A percentile compares a stretch with the other conserved stretches of the same genome.
Evolutionary conservation across 768 basidiomycete genomes (phyloP).

Genomic region (Kwoniella bestiolae): DNA sequence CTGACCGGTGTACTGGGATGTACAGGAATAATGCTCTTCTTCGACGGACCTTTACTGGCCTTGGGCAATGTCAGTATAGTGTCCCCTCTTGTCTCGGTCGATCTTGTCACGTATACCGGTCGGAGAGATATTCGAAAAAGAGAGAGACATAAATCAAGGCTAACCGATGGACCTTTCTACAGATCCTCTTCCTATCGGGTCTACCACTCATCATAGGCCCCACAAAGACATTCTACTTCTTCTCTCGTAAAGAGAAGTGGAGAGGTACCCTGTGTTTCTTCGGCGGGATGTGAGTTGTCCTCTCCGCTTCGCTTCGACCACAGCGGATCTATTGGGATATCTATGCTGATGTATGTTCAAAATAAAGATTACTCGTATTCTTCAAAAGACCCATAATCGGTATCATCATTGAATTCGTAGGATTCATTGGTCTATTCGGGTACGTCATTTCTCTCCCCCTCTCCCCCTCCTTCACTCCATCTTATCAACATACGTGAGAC

Average conservation of each 20-base stretch:
- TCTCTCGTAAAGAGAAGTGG: slow-evolving; percentile 91
- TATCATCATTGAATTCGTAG: slow-evolving; percentile 90
- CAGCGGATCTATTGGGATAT: too few species aligned
- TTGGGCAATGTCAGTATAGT: slow-evolving; percentile 91
- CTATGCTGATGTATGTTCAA: too few species aligned
- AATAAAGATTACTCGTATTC: slow-evolving; percentile 84
- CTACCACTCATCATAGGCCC: slow-evolving; percentile 94
- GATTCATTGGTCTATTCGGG: slow-evolving; percentile 98
- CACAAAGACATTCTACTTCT: slow-evolving; percentile 96
- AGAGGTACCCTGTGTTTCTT: slow-evolving; percentile 65
- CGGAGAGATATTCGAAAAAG: too few species aligned
- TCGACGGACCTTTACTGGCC: slow-evolving; percentile 91
- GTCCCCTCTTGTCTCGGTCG: too few species aligned
- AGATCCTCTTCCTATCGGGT: slow-evolving; percentile 93
- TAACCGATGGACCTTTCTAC: background rate
- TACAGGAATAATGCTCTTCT: slow-evolving; percentile 78
- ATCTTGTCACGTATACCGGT: too few species aligned
- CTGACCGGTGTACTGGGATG: background rate
- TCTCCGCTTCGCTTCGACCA: background rate
- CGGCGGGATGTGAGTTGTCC: slow-evolving; percentile 52
- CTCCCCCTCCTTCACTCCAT: background rate
- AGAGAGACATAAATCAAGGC: too few species aligned
- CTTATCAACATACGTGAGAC: background rate
- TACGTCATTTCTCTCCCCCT: slow-evolving; percentile 59
- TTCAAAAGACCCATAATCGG: slow-evolving; percentile 93